These are phyloP conservation scores for Botryotinia convoluta DNA, from an alignment of 2,329 filamentous ascomycete genomes.

Conservation along the genomic window DNA sequence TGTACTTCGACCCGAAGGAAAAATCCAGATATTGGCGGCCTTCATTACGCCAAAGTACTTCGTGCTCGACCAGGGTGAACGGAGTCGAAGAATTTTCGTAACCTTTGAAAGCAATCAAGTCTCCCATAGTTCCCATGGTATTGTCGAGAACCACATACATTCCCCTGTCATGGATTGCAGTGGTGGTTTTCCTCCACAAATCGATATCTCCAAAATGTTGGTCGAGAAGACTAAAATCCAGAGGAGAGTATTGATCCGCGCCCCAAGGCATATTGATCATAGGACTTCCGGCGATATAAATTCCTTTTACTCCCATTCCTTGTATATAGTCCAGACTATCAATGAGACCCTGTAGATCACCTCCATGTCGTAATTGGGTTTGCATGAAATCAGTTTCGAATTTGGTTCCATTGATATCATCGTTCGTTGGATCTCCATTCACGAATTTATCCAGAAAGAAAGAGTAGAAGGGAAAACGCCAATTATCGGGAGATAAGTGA, in stretches of 20 bases:
- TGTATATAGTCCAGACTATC: slow-evolving; percentile 63
- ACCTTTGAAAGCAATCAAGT: slow-evolving; percentile 61
- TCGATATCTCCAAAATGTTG: slow-evolving; percentile 59
- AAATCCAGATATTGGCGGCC: slow-evolving; percentile 58
- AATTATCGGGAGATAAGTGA: slow-evolving; percentile 55
- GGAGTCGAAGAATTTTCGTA: slow-evolving; percentile 58
- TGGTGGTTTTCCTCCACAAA: slow-evolving; percentile 55
- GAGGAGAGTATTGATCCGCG: slow-evolving; percentile 56
- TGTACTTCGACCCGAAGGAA: slow-evolving; percentile 52
- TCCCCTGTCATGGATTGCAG: slow-evolving; percentile 57
- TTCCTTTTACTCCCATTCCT: slow-evolving; percentile 61
- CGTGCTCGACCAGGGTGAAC: slow-evolving; percentile 52
- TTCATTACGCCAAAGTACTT: slow-evolving; percentile 54
- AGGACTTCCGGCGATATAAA: slow-evolving; percentile 56
- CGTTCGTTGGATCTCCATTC: slow-evolving; percentile 59
- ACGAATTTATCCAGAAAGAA: slow-evolving; percentile 63
- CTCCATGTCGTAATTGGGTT: slow-evolving; percentile 62
- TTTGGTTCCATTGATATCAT: slow-evolving; percentile 58
- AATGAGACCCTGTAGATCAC: slow-evolving; percentile 55
- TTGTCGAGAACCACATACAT: slow-evolving; percentile 69
- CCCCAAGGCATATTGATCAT: slow-evolving; percentile 65
- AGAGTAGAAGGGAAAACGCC: slow-evolving; percentile 65
- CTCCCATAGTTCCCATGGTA: slow-evolving; percentile 57
- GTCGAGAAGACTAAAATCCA: slow-evolving; percentile 63
- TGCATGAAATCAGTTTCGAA: slow-evolving; percentile 60